These are phyloP conservation scores for Puccinia polysora DNA, from an alignment of 1,284 basidiomycete genomes.

Conservation along the genomic window DNA sequence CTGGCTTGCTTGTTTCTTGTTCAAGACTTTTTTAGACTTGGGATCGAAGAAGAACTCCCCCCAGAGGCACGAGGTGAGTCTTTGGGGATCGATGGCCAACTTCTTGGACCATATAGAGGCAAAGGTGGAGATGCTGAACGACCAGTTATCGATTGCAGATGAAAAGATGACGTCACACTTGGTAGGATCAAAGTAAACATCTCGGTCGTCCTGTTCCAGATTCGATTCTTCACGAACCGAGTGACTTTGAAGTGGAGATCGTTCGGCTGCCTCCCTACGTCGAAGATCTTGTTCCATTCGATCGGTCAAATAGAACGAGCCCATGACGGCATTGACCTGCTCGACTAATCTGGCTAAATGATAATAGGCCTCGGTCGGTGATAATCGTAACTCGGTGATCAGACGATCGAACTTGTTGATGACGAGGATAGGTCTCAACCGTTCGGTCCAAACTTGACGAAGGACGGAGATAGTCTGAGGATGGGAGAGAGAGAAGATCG, in stretches of 20 bases:
- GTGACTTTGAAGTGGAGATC: constrained; percentile 62
- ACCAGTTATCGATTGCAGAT: constrained; percentile 95
- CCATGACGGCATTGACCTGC: constrained; percentile 97
- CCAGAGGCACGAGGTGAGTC: constrained; percentile 84
- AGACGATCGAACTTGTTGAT: constrained; percentile 97
- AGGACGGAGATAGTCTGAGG: constrained; percentile 85
- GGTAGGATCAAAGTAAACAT: constrained; percentile 95
- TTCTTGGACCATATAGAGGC: constrained; percentile 87
- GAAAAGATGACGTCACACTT: constrained; percentile 95
- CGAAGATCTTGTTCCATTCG: constrained; percentile 95
- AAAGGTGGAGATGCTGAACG: constrained; percentile 89
- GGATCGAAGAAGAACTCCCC: constrained; percentile 97
- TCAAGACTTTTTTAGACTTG: constrained; percentile 88
- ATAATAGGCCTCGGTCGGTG: constrained; percentile 88
- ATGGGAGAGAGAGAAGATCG: not conserved
- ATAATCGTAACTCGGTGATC: constrained; percentile 85
- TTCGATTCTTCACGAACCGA: constrained; percentile 57
- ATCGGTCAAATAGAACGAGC: constrained; percentile 87
- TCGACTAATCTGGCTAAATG: constrained; percentile 89
- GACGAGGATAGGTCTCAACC: constrained; percentile 82
- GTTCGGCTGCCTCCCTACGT: constrained; percentile 87
- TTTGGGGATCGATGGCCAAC: constrained; percentile 82
- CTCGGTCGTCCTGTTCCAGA: constrained; percentile 92
- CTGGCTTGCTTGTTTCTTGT: constrained; percentile 68
- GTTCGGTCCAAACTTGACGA: constrained; percentile 88